phyloP scores from a whole-genome alignment of 2,329 filamentous ascomycete species.

The Ilyonectria robusta region DNA sequence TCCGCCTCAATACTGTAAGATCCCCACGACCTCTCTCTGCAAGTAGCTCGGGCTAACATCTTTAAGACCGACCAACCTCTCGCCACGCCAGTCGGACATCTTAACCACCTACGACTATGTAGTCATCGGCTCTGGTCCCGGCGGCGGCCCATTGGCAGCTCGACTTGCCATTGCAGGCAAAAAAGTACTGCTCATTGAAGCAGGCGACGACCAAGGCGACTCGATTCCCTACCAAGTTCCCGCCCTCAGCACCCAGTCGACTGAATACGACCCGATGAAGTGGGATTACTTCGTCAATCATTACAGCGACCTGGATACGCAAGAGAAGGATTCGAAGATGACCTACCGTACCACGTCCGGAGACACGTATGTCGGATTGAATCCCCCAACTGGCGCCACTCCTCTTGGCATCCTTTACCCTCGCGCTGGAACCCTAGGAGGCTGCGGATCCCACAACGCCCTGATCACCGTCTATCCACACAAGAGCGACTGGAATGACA shows the following conservation, averaged over 20 bases:
- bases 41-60: background rate
- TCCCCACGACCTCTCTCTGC: background rate
- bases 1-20: background rate
- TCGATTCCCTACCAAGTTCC: conserved; percentile 46
- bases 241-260: conserved; percentile 43
- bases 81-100: background rate
- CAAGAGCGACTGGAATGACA: conserved; percentile 58
- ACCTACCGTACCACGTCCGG: conserved; percentile 55
- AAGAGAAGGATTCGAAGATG: conserved; percentile 66
- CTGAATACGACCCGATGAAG: conserved; percentile 45
- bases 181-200: conserved; percentile 70
- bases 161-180: conserved; percentile 69
- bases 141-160: conserved; percentile 68
- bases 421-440: conserved; percentile 60
- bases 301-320: conserved; percentile 63
- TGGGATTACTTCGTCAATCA: conserved; percentile 77
- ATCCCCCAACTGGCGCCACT: conserved; percentile 54
- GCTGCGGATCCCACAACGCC: conserved; percentile 55
- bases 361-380: conserved; percentile 48
- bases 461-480: conserved; percentile 56
- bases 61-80: background rate
- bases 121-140: conserved; percentile 71
- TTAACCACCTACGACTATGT: conserved; percentile 71
- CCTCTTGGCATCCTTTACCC: conserved; percentile 61
- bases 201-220: conserved; percentile 67